Base-by-base conservation (phyloP, 768 basidiomycete genomes). In the Scleroderma bovista region DNA sequence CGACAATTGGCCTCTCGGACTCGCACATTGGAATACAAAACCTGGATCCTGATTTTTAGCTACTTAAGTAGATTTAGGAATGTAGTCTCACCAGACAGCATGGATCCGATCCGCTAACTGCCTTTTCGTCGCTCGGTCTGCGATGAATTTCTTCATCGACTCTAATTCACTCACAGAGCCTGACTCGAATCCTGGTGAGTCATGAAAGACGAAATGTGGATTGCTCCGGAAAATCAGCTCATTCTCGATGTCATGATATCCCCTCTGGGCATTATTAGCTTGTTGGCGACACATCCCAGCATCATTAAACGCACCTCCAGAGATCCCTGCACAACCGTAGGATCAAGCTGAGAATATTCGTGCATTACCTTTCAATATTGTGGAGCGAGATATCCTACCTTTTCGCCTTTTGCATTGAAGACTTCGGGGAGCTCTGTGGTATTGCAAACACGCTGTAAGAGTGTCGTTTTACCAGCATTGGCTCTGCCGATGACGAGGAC, bases 111-210 rank as follows among this genome's bases (percentile, higher is more conserved):
- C 51, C 16, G 57, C 42, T 0, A 65, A 46, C 8, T 51, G 43
- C 2, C n/a, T 52, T 8, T 45, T 40, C 3, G 55, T 55, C 0
- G 68, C 51, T 10, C 61, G 51, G 22, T 60, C 23, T 17, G 46
- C 19, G 15, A 75, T 61, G 54, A 75, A 75, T 2, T 48, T 38
- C 41, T 51, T 56, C 20, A 73, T 64, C 9, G 44, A 56, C 1
- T 60, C 46, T 2, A 72, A 47, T 51, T 74, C 66, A 3, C 56
- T 48, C 1, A 23, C 53, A 1, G 53, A 55, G 8, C 72, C 72
- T 17, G 68, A 51, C 55, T 74, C 71, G 44, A 75, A 71, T 3
- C 72, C 73, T 40, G 60, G 49, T 16, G 73, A 74, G 50, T 75
- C 72, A 37, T 74, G 73, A 50, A 74, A 73, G 19, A 72, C 60